Conservation (phyloP, 768 basidiomycete genomes). For the Coprinellus aureogranulatus region DNA sequence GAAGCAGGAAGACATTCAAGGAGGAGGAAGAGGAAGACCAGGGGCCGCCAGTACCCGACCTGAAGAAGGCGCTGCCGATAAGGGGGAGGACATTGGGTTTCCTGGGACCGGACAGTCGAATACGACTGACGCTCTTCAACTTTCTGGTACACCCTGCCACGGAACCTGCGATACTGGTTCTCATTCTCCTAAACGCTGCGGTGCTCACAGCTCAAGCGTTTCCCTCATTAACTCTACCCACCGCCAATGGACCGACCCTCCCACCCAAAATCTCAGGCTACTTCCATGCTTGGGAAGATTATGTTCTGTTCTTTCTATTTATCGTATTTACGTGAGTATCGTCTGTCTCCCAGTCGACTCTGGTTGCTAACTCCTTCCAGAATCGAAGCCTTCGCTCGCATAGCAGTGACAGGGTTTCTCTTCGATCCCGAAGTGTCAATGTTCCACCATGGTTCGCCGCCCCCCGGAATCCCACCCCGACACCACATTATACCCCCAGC, state of each 20-base stretch:
- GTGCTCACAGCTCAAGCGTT: slow-evolving; percentile 81
- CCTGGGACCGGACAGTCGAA: slow-evolving; percentile 63
- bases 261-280: slow-evolving; percentile 58
- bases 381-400: slow-evolving; percentile 82
- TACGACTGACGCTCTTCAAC: slow-evolving; percentile 65
- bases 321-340: slow-evolving; percentile 77
- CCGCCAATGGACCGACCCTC: slow-evolving; percentile 35
- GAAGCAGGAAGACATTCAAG: slow-evolving; percentile 21
- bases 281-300: slow-evolving; percentile 90
- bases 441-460: slow-evolving; percentile 46
- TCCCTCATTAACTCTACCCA: slow-evolving; percentile 53
- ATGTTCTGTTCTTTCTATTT: slow-evolving; percentile 79
- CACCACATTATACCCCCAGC: slow-evolving; percentile 22
- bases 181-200: slow-evolving; percentile 82
- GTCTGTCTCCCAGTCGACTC: background rate
- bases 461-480: slow-evolving; percentile 22
- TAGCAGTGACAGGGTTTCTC: slow-evolving; percentile 84
- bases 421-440: slow-evolving; percentile 76
- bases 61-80: slow-evolving; percentile 48
- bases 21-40: slow-evolving; percentile 39
- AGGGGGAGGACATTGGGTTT: slow-evolving; percentile 78
- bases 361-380: slow-evolving; percentile 35
- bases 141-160: slow-evolving; percentile 75
- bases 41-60: slow-evolving; percentile 37
- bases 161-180: slow-evolving; percentile 77